Evolutionary conservation across 2,329 filamentous ascomycete genomes (phyloP).

Genomic region (Beauveria pseudobassiana): DNA sequence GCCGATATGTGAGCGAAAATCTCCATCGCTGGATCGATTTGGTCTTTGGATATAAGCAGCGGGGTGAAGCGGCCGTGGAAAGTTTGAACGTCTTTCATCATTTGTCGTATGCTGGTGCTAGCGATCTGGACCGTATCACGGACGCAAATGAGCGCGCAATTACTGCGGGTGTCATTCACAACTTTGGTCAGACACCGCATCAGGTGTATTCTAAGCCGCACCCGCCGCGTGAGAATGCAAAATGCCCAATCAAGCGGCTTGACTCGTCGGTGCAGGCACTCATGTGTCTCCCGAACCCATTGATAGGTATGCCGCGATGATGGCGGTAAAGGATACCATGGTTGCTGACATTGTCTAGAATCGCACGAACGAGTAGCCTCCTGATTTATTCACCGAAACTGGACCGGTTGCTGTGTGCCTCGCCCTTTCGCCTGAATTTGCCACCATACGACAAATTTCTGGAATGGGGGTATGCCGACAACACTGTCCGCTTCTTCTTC

Average conservation of each 20-base stretch:
- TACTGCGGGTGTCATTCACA: slow-evolving; percentile 94
- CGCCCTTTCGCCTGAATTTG: slow-evolving; percentile 78
- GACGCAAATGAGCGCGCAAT: slow-evolving; percentile 81
- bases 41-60: slow-evolving; percentile 89
- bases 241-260: slow-evolving; percentile 59
- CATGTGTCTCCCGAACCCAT: slow-evolving; percentile 68
- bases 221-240: slow-evolving; percentile 62
- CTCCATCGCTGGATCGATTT: slow-evolving; percentile 95
- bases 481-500: slow-evolving; percentile 84
- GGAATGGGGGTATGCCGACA: slow-evolving; percentile 94
- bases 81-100: slow-evolving; percentile 94
- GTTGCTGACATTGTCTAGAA: slow-evolving; percentile 27
- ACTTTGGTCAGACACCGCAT: slow-evolving; percentile 95
- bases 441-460: slow-evolving; percentile 89
- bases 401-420: slow-evolving; percentile 76
- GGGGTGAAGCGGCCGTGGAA: slow-evolving; percentile 84
- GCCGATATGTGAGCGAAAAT: slow-evolving; percentile 81
- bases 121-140: slow-evolving; percentile 82
- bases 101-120: slow-evolving; percentile 88
- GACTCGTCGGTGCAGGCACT: slow-evolving; percentile 73
- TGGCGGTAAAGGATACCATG: not conserved
- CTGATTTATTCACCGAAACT: slow-evolving; percentile 71
- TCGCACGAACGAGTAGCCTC: slow-evolving; percentile 74
- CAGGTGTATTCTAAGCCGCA: slow-evolving; percentile 86
- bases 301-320: slow-evolving; percentile 50